Conservation (phyloP, 169 alveolate species). For the Neospora caninum region DNA sequence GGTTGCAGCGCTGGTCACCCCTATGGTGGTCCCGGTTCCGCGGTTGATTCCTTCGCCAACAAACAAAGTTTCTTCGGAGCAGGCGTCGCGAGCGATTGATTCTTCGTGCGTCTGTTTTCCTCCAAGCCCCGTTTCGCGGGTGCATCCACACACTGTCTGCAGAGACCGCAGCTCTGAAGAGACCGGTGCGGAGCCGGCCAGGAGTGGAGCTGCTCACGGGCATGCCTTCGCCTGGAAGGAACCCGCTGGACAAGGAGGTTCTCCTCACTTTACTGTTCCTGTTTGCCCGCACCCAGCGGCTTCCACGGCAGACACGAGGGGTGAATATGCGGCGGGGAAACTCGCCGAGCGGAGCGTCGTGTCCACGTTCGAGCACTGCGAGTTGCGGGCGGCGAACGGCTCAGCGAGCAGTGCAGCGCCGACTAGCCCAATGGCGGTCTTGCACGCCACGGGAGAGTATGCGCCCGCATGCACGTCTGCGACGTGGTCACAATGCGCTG, state of each 20-base stretch:
- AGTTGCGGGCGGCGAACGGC: not conserved
- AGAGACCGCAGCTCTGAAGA: not conserved
- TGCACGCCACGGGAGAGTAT: too few relatives aligned
- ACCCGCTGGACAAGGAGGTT: not conserved
- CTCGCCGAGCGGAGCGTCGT: not conserved
- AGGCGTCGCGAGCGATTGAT: not conserved
- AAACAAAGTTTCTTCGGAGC: not conserved
- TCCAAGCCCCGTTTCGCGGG: not conserved
- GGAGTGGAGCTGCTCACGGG: not conserved
- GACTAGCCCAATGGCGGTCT: not conserved
- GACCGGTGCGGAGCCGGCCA: not conserved
- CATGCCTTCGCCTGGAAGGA: not conserved
- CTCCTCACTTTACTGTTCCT: not conserved
- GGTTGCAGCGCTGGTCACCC: not conserved
- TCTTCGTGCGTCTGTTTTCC: not conserved
- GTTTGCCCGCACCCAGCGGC: not conserved
- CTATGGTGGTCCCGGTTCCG: not conserved
- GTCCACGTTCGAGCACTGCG: not conserved
- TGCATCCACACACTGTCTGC: not conserved
- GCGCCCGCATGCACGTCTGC: too few relatives aligned
- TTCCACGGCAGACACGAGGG: not conserved
- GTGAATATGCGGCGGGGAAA: not conserved
- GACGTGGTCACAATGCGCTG: too few relatives aligned
- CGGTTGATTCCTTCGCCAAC: not conserved
- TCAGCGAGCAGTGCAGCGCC: not conserved